These are phyloP conservation scores for Cytospora paraplurivora DNA, from an alignment of 2,329 filamentous ascomycete species.

Conservation along the genomic window DNA sequence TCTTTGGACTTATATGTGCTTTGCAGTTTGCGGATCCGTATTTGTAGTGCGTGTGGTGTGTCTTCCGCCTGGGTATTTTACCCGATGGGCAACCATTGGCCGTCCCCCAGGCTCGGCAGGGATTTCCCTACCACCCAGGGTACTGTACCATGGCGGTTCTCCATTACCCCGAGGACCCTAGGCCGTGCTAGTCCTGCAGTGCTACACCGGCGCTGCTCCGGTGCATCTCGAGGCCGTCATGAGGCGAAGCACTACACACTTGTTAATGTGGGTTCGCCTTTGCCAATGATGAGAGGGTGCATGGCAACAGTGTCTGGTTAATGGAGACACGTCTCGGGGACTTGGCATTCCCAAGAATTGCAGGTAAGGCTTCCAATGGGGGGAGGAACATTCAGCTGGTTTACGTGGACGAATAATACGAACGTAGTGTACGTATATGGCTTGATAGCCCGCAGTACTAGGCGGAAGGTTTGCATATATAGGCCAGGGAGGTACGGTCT, in stretches of 20 bases:
- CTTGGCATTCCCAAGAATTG: background rate
- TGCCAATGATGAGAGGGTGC: background rate
- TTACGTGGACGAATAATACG: conserved; percentile 20
- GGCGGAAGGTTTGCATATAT: background rate
- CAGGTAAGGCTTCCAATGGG: background rate
- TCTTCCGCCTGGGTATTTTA: background rate
- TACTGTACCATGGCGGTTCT: background rate
- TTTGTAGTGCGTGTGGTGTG: no score
- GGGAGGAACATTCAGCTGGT: background rate
- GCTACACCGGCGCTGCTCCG: background rate
- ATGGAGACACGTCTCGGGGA: conserved; percentile 14
- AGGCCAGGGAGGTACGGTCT: no score
- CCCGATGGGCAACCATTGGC: conserved; percentile 4
- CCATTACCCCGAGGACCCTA: background rate
- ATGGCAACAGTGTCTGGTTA: background rate
- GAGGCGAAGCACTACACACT: background rate
- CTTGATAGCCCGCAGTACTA: background rate
- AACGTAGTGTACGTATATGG: background rate
- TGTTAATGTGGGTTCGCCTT: background rate
- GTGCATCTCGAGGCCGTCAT: background rate
- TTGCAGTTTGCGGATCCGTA: no score
- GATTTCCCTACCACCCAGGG: background rate
- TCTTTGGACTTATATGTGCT: background rate
- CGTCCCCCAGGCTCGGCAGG: background rate
- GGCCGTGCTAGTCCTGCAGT: background rate